Evolutionary conservation across 768 basidiomycete genomes (phyloP).

Genomic region (Mycena floridula): DNA sequence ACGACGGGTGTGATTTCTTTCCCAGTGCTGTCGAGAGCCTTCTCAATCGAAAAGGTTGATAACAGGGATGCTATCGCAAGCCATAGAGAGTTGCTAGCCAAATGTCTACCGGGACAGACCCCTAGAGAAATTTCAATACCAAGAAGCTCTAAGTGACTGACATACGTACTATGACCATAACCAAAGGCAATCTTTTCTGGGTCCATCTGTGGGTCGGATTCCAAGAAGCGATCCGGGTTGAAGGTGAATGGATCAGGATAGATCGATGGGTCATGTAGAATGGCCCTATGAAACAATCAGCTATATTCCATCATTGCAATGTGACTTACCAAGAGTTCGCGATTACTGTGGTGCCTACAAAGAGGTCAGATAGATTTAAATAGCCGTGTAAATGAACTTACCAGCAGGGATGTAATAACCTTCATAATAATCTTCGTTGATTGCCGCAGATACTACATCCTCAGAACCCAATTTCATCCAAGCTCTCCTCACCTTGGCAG

Average conservation of each 20-base stretch:
- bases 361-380: too few species aligned
- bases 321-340: neutral
- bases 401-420: neutral
- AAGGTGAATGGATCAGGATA: conserved; percentile 21
- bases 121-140: conserved; percentile 6
- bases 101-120: conserved; percentile 29
- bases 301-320: too few species aligned
- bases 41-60: conserved; percentile 21
- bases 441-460: neutral
- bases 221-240: conserved; percentile 18
- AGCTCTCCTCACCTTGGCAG: too few species aligned
- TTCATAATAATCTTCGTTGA: neutral
- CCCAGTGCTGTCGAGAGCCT: conserved; percentile 25
- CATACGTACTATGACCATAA: neutral
- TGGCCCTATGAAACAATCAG: conserved; percentile 1
- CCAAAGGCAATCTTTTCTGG: neutral
- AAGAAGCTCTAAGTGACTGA: conserved; percentile 10
- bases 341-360: neutral
- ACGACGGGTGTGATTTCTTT: conserved; percentile 17
- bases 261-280: conserved; percentile 2
- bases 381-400: too few species aligned
- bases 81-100: conserved; percentile 24
- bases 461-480: too few species aligned
- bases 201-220: neutral
- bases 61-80: conserved; percentile 24